phyloP scores from a whole-genome alignment of 1,139 yeast species.

The Debaryomycetaceae sp. region DNA sequence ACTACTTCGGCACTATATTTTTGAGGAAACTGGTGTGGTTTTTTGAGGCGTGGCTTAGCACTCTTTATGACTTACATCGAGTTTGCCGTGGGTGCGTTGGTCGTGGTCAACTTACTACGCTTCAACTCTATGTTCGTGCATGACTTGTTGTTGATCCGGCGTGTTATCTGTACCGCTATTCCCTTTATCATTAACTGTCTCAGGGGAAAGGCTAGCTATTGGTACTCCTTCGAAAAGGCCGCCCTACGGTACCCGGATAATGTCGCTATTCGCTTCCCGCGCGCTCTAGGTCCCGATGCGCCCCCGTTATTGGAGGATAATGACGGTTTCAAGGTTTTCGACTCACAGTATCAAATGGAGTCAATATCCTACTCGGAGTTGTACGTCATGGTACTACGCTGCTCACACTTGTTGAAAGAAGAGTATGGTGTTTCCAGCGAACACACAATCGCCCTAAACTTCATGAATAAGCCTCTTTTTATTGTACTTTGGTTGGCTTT shows the following conservation, averaged over 20 bases:
- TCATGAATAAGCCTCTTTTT: slow-evolving; percentile 77
- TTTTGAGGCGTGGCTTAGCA: too few species aligned
- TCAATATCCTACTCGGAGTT: slow-evolving; percentile 58
- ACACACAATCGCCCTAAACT: slow-evolving; percentile 68
- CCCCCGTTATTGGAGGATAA: slow-evolving; percentile 18
- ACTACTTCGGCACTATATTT: too few species aligned
- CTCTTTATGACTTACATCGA: slow-evolving; percentile 30
- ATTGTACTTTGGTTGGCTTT: slow-evolving; percentile 72
- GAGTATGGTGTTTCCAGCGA: slow-evolving; percentile 56
- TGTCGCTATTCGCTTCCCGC: slow-evolving; percentile 52
- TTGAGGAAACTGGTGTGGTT: too few species aligned
- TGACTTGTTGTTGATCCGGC: slow-evolving; percentile 39
- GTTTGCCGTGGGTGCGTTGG: slow-evolving; percentile 32
- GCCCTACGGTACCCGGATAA: slow-evolving; percentile 41
- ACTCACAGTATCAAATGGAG: slow-evolving; percentile 50
- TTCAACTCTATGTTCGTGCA: slow-evolving; percentile 43
- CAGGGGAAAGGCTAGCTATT: slow-evolving; percentile 45
- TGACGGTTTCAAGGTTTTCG: slow-evolving; percentile 30
- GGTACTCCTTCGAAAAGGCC: slow-evolving; percentile 53
- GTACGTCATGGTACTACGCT: slow-evolving; percentile 51
- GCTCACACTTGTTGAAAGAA: slow-evolving; percentile 53
- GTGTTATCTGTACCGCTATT: slow-evolving; percentile 27
- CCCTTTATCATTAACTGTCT: slow-evolving; percentile 33
- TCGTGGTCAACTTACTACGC: slow-evolving; percentile 38
- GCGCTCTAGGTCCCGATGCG: slow-evolving; percentile 34